phyloP scores from a whole-genome alignment of 805 yeast species.

The Saccharomycopsis babjevae region DNA sequence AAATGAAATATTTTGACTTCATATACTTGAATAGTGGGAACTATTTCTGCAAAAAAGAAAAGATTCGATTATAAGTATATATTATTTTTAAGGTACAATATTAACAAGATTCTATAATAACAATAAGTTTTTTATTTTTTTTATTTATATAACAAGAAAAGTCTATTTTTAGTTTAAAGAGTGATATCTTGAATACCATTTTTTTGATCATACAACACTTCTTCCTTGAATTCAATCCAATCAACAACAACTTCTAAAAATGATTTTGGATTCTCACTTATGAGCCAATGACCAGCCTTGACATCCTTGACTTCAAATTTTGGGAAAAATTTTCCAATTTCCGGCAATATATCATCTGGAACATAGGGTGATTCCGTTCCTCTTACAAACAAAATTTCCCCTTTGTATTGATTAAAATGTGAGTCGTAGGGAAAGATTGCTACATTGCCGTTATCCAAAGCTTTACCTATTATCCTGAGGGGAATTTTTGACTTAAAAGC shows the following conservation, averaged over 20 bases:
- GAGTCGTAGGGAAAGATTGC: slow-evolving; percentile 71
- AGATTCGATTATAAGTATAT: too few species aligned
- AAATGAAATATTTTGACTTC: neutral
- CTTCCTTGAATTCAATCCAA: slow-evolving; percentile 37
- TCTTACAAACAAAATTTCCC: slow-evolving; percentile 70
- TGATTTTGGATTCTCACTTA: slow-evolving; percentile 74
- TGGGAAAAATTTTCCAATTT: slow-evolving; percentile 72
- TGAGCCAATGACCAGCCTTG: slow-evolving; percentile 89
- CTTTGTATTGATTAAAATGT: slow-evolving; percentile 42
- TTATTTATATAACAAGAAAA: too few species aligned
- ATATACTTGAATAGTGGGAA: neutral
- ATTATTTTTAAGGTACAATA: too few species aligned
- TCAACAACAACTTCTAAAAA: slow-evolving; percentile 54
- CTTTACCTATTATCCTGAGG: slow-evolving; percentile 52
- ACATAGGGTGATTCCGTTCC: slow-evolving; percentile 71
- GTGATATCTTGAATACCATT: neutral
- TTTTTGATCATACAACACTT: slow-evolving; percentile 7
- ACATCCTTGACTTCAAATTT: slow-evolving; percentile 62
- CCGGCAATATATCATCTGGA: slow-evolving; percentile 69
- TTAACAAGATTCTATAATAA: too few species aligned
- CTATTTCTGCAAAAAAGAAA: too few species aligned
- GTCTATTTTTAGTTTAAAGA: neutral
- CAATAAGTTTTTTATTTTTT: too few species aligned
- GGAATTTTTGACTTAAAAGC: slow-evolving; percentile 51
- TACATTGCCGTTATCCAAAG: slow-evolving; percentile 54